phyloP scores from a whole-genome alignment of 345 rosid genomes.

The Excoecaria cochinchinensis region DNA sequence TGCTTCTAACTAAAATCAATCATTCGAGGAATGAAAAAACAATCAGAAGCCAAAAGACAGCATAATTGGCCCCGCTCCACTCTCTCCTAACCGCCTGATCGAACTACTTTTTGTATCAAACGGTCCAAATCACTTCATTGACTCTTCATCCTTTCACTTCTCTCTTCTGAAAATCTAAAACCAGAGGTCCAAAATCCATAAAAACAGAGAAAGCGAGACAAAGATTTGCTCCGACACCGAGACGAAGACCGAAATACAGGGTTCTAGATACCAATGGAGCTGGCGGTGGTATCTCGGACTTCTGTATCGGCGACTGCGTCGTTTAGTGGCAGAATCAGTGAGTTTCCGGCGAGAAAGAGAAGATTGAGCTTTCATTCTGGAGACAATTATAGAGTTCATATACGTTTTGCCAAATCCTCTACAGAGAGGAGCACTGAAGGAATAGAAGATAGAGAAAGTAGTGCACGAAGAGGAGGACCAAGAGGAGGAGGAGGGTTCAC shows the following conservation, averaged over 20 bases:
- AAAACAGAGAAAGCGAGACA: neutral
- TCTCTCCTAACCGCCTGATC: neutral
- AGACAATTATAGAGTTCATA: slow-evolving; percentile 1
- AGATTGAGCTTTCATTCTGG: slow-evolving; percentile 25
- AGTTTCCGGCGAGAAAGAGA: slow-evolving; percentile 31
- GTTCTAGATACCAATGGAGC: slow-evolving; percentile 36
- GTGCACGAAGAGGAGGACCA: slow-evolving; percentile 22
- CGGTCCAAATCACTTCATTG: slow-evolving; percentile 1
- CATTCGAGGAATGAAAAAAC: neutral
- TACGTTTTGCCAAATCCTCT: slow-evolving; percentile 41
- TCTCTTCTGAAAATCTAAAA: neutral
- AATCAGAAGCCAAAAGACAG: neutral
- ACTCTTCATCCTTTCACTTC: neutral
- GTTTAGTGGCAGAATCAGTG: slow-evolving; percentile 25
- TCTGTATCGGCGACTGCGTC: slow-evolving; percentile 27
- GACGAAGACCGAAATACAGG: slow-evolving; percentile 17
- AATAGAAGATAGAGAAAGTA: slow-evolving; percentile 47
- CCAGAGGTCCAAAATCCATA: neutral
- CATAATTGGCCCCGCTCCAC: neutral
- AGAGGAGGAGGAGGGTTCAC: slow-evolving; percentile 29
- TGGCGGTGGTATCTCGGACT: slow-evolving; percentile 40
- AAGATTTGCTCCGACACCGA: slow-evolving; percentile 5
- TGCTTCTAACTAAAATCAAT: slow-evolving; percentile 1
- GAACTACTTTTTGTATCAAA: neutral
- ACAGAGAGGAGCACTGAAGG: slow-evolving; percentile 47